Base-by-base conservation (phyloP, 2,329 filamentous ascomycete species). In the Thielaviopsis euricoi region DNA sequence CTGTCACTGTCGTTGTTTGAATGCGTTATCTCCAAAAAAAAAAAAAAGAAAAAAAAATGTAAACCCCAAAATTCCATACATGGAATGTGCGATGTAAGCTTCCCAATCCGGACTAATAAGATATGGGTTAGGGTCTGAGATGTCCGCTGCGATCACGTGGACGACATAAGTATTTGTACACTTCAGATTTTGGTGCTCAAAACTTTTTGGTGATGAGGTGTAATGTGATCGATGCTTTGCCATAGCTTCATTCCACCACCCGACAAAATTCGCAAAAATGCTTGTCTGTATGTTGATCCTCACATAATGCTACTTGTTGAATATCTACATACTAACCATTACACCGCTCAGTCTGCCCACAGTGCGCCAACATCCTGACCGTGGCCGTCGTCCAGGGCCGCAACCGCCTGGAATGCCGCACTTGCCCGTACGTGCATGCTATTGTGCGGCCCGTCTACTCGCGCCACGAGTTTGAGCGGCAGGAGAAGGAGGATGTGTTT, bases 401-500 rank as follows among this genome's bases (percentile, higher is more conserved):
- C 65, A 96, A 96, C 75, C 85, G 89, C 59, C 89, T 97, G 71
- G 89, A 95, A 72, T 98, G 93, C 74, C 87, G 89, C 60, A 95
- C 89, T 59, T 98, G 93, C 65, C 91, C 93, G 3, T 98, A 95
- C 74, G 84, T 94, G 69, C 89, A 89, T 71, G 75, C 86, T 59
- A 84, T 97, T 66, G 83, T 84, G 63, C 80, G 84, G 65, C 81
- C 83, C 61, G 86, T 89, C 71, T 95, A 82, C 72, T 83, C 78
- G 65, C 89, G 95, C 66, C 86, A 87, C 64, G 85, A 86, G 63
- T 89, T 93, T 76, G 84, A 86, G 72, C 82, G 86, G 68, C 91
- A 93, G 71, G 87, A 94, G 68, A 83, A 85, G 64, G 91, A 95
- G 64, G 91, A 83, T 66, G 87, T 97, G 54, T 85, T 97, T 66